A percentile compares a stretch with the other conserved stretches of the same genome.
phyloP scores from a whole-genome alignment of 1,139 yeast species.

The Meyerozyma smithsonii region DNA sequence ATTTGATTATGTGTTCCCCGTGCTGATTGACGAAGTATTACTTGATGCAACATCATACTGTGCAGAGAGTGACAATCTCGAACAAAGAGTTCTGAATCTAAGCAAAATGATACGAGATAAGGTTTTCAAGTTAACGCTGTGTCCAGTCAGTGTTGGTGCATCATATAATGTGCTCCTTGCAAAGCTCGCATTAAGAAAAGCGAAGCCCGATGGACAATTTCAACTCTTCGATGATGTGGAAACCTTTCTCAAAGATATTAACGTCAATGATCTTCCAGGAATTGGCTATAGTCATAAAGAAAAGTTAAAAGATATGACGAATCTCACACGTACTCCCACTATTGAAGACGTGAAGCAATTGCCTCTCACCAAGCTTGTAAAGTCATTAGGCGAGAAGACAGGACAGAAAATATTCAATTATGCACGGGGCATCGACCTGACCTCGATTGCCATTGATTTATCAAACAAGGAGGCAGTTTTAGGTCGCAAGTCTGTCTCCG shows the following conservation, averaged over 20 bases:
- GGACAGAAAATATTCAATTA: conserved; percentile 60
- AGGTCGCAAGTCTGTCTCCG: conserved; percentile 72
- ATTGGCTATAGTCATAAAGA: conserved; percentile 57
- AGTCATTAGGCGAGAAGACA: conserved; percentile 60
- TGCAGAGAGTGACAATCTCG: conserved; percentile 7
- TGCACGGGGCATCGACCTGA: conserved; percentile 64
- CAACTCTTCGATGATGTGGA: conserved; percentile 27
- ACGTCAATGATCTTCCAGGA: conserved; percentile 71
- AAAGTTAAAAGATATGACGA: conserved; percentile 20
- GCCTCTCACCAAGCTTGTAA: conserved; percentile 31
- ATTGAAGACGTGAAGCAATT: conserved; percentile 34
- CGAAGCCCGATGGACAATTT: conserved; percentile 75
- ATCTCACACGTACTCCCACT: conserved; percentile 12
- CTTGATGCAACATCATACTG: conserved; percentile 55
- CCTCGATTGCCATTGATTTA: conserved; percentile 46
- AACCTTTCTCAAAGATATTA: conserved; percentile 38
- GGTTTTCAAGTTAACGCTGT: conserved; percentile 46
- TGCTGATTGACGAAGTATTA: conserved; percentile 87
- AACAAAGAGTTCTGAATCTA: conserved; percentile 19
- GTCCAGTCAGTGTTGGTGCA: conserved; percentile 76
- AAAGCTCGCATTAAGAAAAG: conserved; percentile 64
- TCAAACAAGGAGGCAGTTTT: conserved; percentile 40
- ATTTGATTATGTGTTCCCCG: conserved; percentile 69
- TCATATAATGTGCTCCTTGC: conserved; percentile 72
- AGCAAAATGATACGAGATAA: conserved; percentile 38